Evolutionary conservation across 306 rosid genomes (phyloP), one percentile per base, ranked within the genome.

Genomic region (Lathyrus oleraceus): DNA sequence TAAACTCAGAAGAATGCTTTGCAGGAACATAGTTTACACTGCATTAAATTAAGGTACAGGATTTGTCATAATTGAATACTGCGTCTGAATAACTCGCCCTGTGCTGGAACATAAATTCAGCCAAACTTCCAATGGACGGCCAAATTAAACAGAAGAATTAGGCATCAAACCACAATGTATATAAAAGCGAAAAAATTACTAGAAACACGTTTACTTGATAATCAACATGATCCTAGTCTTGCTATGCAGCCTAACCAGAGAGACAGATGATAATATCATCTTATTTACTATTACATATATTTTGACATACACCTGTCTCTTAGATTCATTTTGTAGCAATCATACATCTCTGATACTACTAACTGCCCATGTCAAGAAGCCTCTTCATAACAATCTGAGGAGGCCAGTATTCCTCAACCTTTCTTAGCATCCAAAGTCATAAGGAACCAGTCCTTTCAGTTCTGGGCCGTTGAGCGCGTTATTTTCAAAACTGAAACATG

Each of bases 401-500:
- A 73, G 66, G 30, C 5, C 60, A 47, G 52, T 15, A 42, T 47
- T 36, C 14, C 19, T 51, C 2, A 53, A 27, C 30, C 52, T 71
- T 60, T 39, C 68, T 84, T 89, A 91, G 83, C 97, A 92, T 54
- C 95, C 96, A 13, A 92, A 91, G 85, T 92, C 96, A 44, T 89
- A 89, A 14, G 97, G 81, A 62, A 80, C 96, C 19, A 89, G 82
- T 69, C 97, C 97, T 73, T 92, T 82, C 78, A 89, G 87, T 83
- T 92, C 96, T 0, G 97, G 97, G 58, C 96, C 97, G 57, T 75
- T 86, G 59, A 87, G 84, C 39, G 78, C 76, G 83, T 84, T 92
- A 88, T 87, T 89, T 61, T 85, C 88, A 28, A 75, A 92, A 74
- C 97, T 92, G 96, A 80, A 83, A 80, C 67, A 73, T 42, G 10